Evolutionary conservation across 495 filamentous ascomycete species (phyloP).

Genomic region (Aspergillus bertholletiae): DNA sequence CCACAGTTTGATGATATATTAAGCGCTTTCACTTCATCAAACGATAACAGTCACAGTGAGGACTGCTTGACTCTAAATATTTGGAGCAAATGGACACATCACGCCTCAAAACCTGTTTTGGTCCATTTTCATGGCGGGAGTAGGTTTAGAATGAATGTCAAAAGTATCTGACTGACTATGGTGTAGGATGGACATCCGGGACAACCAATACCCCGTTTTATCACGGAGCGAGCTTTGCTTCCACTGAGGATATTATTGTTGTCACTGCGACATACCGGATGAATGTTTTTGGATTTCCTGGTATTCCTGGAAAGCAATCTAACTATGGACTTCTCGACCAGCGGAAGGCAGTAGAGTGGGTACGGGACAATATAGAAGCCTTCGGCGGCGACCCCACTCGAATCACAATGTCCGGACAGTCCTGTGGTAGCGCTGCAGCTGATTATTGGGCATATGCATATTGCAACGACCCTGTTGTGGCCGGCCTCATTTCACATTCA

Average conservation of each 20-base stretch:
- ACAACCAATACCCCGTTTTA: conserved; percentile 35
- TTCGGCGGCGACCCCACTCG: not conserved
- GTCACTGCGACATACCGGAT: conserved; percentile 47
- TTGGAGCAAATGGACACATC: conserved; percentile 25
- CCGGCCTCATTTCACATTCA: conserved; percentile 50
- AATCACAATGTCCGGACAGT: not conserved
- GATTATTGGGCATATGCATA: not conserved
- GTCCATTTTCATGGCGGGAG: conserved; percentile 36
- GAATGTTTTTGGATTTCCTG: conserved; percentile 49
- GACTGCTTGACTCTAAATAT: conserved; percentile 47
- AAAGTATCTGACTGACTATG: not conserved
- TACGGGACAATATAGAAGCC: not conserved
- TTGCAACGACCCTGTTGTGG: conserved; percentile 31
- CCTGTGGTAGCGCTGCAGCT: not conserved
- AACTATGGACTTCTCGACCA: conserved; percentile 46
- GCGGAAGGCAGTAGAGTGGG: conserved; percentile 28
- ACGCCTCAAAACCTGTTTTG: conserved; percentile 27
- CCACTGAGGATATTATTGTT: conserved; percentile 35
- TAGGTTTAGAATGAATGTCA: conserved; percentile 6
- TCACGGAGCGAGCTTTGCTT: conserved; percentile 32
- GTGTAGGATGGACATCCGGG: conserved; percentile 23
- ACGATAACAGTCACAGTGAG: conserved; percentile 25
- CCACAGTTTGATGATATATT: conserved; percentile 12
- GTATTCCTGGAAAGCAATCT: conserved; percentile 15
- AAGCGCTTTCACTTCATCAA: conserved; percentile 16